phyloP scores from a whole-genome alignment of 768 basidiomycete genomes.

The Lactarius tabidus region DNA sequence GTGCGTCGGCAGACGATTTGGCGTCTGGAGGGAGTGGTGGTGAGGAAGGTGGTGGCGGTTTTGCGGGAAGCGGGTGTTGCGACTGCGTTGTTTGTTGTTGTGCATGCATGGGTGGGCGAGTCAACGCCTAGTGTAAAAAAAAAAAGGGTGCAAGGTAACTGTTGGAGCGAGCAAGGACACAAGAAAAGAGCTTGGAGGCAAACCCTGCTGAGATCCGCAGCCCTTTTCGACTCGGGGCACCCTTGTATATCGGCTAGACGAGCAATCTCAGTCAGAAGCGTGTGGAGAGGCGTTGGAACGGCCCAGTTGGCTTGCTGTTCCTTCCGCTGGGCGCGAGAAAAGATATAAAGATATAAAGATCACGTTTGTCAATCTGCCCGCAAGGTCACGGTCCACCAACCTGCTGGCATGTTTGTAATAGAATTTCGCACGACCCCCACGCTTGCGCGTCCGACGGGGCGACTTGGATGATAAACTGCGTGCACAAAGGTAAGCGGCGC shows the following conservation, averaged over 20 bases:
- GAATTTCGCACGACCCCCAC: constrained; percentile 37
- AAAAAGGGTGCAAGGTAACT: background rate
- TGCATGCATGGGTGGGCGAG: background rate
- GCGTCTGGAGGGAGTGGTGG: background rate
- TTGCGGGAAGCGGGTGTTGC: constrained; percentile 7
- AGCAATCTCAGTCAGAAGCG: constrained; percentile 17
- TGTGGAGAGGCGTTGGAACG: constrained; percentile 9
- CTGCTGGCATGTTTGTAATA: constrained; percentile 44
- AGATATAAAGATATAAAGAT: constrained; percentile 8
- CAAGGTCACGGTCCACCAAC: constrained; percentile 31
- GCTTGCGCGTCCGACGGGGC: constrained; percentile 31
- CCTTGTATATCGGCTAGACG: constrained; percentile 9
- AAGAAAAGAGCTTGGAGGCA: constrained; percentile 12
- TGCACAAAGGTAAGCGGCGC: constrained; percentile 19
- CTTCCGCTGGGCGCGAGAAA: constrained; percentile 13
- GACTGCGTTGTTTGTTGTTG: too few relatives aligned
- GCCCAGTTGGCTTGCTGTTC: constrained; percentile 20
- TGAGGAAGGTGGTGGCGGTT: background rate
- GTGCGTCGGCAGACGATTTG: background rate
- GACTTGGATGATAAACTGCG: constrained; percentile 34
- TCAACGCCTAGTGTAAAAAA: background rate
- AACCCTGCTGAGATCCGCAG: constrained; percentile 26
- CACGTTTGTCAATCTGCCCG: constrained; percentile 8
- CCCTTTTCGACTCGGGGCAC: constrained; percentile 10
- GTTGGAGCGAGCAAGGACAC: background rate